Evolutionary conservation across 495 filamentous ascomycete genomes (phyloP), one percentile per base, ranked within the genome.

Genomic region (Clohesyomyces aquaticus): DNA sequence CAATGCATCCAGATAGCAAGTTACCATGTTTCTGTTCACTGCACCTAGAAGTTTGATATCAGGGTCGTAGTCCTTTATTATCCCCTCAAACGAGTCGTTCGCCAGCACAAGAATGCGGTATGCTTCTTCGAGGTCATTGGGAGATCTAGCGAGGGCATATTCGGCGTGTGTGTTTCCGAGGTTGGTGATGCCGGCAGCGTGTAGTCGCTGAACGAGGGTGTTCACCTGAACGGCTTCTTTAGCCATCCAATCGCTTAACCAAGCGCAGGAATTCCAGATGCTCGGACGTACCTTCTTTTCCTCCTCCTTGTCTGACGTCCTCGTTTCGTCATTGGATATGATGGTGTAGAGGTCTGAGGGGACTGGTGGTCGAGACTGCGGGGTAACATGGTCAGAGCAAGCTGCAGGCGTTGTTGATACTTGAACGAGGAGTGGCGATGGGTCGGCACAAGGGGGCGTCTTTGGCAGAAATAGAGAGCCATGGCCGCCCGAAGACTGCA

Each of bases 1-100:
- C n/a, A 97, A 76, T 0, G 93, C 81, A 71, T 97, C 94, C 0
- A 96, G 78, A 68, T 91, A 98, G 75, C 94, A 98, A 32, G 94
- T 96, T 21, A 94, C 91, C 19, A 82, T 85, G 18, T 87, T 81
- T 46, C 93, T 80, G 71, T 98, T 98, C 65, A 91, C 88, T 3
- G 94, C 94, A 1, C 94, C 94, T 1, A 91, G 77, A 74, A 97
- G 84, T 63, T 83, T 86, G 1, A 87, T 79, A 41, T 80, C 78
- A 2, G 88, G 81, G 22, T 89, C 81, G 72, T 91, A 93, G 4
- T 81, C 83, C 61, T 83, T 79, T 65, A 98, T 84, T 35, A 91
- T 85, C 1, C 93, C 93, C 23, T 91, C 85, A 38, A 91, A 86
- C 0, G 93, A 88, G 65, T 89, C 85, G 66, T 93, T 85, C 32